phyloP scores from a whole-genome alignment of 352 stramenopile genomes.

The Phytopythium boreale region DNA sequence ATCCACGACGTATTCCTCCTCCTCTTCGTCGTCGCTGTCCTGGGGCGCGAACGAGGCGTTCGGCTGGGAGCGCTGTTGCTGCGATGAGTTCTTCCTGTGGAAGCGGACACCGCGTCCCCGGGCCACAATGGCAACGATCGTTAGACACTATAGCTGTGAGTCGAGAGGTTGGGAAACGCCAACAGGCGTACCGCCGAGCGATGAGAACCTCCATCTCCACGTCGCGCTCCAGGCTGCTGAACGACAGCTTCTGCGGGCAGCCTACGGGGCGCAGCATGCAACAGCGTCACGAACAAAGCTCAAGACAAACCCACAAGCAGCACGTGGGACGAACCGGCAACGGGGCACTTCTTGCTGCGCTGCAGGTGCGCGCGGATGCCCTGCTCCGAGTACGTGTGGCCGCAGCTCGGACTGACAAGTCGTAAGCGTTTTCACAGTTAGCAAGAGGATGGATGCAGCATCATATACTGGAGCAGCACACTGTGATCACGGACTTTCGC shows the following conservation, averaged over 20 bases:
- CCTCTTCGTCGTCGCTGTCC: conserved; percentile 47
- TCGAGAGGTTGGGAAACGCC: not conserved
- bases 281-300: not conserved
- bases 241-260: conserved; percentile 57
- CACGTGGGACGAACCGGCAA: conserved; percentile 41
- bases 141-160: not conserved
- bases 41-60: conserved; percentile 13
- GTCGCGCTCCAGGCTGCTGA: conserved; percentile 69
- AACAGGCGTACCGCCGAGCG: conserved; percentile 33
- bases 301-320: not conserved
- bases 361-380: conserved; percentile 73
- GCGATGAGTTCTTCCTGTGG: conserved; percentile 30
- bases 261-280: conserved; percentile 24
- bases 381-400: conserved; percentile 79
- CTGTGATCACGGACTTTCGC: conserved; percentile 53
- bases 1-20: conserved; percentile 76
- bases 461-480: too few species aligned
- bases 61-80: conserved; percentile 34
- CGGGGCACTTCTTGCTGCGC: conserved; percentile 70
- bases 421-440: not conserved
- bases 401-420: conserved; percentile 48
- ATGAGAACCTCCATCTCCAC: conserved; percentile 88
- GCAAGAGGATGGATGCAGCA: not conserved
- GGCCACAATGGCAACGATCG: not conserved
- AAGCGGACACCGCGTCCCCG: not conserved